These are phyloP conservation scores for Silene uniflora DNA, from an alignment of 148 eudicot genomes.

Conservation along the genomic window DNA sequence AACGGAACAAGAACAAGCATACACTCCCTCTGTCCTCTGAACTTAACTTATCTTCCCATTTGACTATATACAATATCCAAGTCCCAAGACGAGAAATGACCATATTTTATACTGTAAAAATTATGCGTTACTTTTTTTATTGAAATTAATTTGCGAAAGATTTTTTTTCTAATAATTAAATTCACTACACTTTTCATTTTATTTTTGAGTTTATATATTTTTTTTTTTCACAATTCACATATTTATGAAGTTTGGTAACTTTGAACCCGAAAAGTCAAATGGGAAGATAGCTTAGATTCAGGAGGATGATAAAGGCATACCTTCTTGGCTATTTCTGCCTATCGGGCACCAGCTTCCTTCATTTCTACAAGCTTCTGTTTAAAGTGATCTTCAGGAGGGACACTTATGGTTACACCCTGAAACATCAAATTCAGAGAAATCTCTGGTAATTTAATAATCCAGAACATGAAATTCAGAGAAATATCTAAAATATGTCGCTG, in stretches of 20 bases:
- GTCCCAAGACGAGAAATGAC: neutral
- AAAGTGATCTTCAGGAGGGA: slow-evolving; percentile 72
- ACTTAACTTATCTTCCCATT: too few relatives aligned
- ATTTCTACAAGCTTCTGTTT: slow-evolving; percentile 48
- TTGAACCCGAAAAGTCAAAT: neutral
- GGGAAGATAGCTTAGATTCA: too few relatives aligned
- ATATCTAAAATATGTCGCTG: neutral
- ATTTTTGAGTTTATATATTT: too few relatives aligned
- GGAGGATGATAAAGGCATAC: slow-evolving; percentile 18
- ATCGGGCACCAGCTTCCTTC: slow-evolving; percentile 52
- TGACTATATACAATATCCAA: neutral
- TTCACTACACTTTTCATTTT: too few relatives aligned
- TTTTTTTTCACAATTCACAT: too few relatives aligned
- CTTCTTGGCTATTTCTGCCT: slow-evolving; percentile 89
- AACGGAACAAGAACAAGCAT: neutral
- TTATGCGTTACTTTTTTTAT: too few relatives aligned
- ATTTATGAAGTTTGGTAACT: neutral
- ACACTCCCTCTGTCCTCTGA: too few relatives aligned
- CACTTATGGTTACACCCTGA: slow-evolving; percentile 65
- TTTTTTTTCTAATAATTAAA: too few relatives aligned
- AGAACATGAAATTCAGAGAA: too few relatives aligned
- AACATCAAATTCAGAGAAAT: slow-evolving; percentile 10
- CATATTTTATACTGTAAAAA: neutral
- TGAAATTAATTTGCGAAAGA: too few relatives aligned
- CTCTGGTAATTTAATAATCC: neutral